These are phyloP conservation scores for Cymbopogon citratus DNA, from an alignment of 176 grass and related monocot species.

Conservation along the genomic window DNA sequence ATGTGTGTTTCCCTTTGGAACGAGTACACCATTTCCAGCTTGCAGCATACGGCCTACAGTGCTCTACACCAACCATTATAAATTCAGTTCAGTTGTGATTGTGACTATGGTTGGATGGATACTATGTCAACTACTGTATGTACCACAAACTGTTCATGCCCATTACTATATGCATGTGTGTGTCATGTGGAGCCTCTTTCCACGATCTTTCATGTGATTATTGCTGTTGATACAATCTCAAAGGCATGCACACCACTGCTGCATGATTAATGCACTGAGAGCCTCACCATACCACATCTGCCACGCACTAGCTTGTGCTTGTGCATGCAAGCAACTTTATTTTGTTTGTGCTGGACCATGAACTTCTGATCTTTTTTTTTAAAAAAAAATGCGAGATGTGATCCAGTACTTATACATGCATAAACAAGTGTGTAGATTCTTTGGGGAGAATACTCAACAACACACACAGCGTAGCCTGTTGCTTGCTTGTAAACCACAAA, in stretches of 20 bases:
- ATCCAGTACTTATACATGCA: not conserved
- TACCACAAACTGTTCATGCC: not conserved
- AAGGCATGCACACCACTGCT: not conserved
- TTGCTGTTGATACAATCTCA: not conserved
- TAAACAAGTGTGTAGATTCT: not conserved
- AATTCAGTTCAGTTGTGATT: not conserved
- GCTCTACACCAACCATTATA: not conserved
- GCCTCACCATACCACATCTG: not conserved
- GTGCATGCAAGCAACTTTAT: not conserved
- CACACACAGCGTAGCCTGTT: not conserved
- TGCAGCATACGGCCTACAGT: not conserved
- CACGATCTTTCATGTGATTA: not conserved
- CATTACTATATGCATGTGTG: not conserved
- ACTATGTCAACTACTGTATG: conserved; percentile 1
- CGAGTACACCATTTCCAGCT: too few relatives aligned
- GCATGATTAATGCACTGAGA: too few relatives aligned
- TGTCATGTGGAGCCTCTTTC: not conserved
- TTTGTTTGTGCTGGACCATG: not conserved
- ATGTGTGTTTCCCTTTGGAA: too few relatives aligned
- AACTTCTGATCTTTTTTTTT: not conserved
- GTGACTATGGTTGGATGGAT: not conserved
- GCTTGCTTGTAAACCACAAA: conserved; percentile 49
- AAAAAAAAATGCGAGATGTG: too few relatives aligned
- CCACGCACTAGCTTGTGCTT: not conserved
- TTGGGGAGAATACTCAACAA: not conserved